Evolutionary conservation across 2,329 filamentous ascomycete species (phyloP), one percentile per base, ranked within the genome.

Genomic region (Pezicula rhizophila): DNA sequence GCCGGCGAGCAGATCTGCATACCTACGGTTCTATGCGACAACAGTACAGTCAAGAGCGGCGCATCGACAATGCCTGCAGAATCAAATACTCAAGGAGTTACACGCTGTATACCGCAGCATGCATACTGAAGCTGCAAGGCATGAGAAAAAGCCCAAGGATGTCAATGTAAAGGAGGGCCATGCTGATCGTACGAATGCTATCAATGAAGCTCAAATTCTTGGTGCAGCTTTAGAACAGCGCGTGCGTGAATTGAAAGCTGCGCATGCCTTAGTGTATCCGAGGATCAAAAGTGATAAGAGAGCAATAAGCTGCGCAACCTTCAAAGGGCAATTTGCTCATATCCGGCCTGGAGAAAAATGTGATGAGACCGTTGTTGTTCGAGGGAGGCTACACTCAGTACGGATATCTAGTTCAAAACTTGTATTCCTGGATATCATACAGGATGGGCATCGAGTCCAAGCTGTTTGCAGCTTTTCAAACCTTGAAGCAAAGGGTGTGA

Each of bases 341-440:
- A 17, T 77, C 68, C 56, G 65, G 26, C 11, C 20, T 8, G 60
- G 46, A 47, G 47, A 70, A 60, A 52, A 43, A 23, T 28, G 42
- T 40, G 42, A 38, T 11, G 46, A 46, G 14, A 42, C 34, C 40
- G 52, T 59, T 11, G 53, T 60, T 20, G 34, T 64, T 40, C 52
- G 58, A 84, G 89, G 90, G 67, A 89, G 89, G 64, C 76, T 96
- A 54, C 75, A 77, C 60, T 82, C 83, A 42, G 78, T 87, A 63
- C 86, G 89, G 53, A 74, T 79, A 42, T 78, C 82, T 47, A 84
- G 91, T 57, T 84, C 80, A 58, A 89, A 87, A 68, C 81, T 99
- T 58, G 74, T 89, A 54, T 99, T 99, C 67, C 67, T 96, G 57
- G 87, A 93, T 68, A 71, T 97, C 44, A 74, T 82, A 57, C 82